A percentile compares a stretch with the other conserved stretches of the same genome.
Conservation (phyloP, 106 monocot species). For the Dendrobium catenatum region DNA sequence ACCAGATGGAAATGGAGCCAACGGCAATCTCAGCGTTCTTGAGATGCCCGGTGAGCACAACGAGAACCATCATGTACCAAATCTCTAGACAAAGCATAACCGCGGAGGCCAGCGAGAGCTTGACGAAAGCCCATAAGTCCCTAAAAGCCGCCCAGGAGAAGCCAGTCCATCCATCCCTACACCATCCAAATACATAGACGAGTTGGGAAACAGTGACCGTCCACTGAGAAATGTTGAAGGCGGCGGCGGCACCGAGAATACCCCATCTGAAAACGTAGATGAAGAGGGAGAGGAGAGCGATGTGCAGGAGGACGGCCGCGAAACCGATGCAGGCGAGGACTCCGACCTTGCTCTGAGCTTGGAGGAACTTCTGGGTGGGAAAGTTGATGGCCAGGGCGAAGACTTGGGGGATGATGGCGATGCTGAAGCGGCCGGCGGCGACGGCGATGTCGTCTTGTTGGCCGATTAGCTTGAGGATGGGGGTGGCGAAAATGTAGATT, state of each 20-base stretch:
- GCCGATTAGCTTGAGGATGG: constrained; percentile 25
- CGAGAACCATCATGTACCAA: constrained; percentile 32
- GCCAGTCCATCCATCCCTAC: constrained; percentile 23
- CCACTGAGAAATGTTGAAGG: constrained; percentile 22
- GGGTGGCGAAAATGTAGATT: constrained; percentile 24
- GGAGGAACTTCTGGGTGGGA: constrained; percentile 24
- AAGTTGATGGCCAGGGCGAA: constrained; percentile 29
- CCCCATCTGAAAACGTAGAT: constrained; percentile 20
- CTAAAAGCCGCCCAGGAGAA: constrained; percentile 31
- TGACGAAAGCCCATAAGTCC: constrained; percentile 25
- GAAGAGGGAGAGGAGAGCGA: constrained; percentile 22
- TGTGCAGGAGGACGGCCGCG: constrained; percentile 11
- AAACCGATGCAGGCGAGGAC: constrained; percentile 14
- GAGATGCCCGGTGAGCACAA: constrained; percentile 44
- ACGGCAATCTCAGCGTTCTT: constrained; percentile 37
- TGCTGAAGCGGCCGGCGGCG: constrained; percentile 17
- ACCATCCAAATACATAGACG: constrained; percentile 21
- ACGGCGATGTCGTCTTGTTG: constrained; percentile 20
- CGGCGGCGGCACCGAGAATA: constrained; percentile 15
- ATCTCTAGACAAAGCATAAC: constrained; percentile 42
- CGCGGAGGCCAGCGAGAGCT: constrained; percentile 30
- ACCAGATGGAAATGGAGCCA: constrained; percentile 56
- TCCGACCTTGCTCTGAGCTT: constrained; percentile 33
- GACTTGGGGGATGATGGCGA: constrained; percentile 27
- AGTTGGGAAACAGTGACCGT: constrained; percentile 16